These are phyloP conservation scores for Fusarium sterilihyphosum DNA, from an alignment of 2,329 filamentous ascomycete genomes.

Conservation along the genomic window DNA sequence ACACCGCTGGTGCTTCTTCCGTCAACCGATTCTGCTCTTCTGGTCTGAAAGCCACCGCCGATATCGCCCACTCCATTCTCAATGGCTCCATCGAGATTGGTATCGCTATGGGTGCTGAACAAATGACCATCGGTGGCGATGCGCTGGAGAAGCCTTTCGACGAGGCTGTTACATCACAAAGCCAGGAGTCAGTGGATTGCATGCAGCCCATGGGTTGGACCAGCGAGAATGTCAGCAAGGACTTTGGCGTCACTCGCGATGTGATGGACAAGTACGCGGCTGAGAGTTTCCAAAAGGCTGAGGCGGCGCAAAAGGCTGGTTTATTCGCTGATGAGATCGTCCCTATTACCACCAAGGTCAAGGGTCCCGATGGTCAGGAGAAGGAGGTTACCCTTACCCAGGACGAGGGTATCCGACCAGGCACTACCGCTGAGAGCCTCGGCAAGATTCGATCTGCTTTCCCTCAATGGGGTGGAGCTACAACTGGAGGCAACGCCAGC, in stretches of 20 bases:
- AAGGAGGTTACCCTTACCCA: conserved; percentile 81
- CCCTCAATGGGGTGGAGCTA: conserved; percentile 85
- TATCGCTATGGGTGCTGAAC: conserved; percentile 87
- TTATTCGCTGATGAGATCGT: conserved; percentile 95
- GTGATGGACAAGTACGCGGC: conserved; percentile 86
- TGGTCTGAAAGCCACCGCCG: conserved; percentile 92
- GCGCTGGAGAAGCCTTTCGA: conserved; percentile 78
- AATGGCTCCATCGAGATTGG: conserved; percentile 86
- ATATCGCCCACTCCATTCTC: conserved; percentile 89
- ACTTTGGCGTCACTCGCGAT: conserved; percentile 86
- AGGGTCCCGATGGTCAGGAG: conserved; percentile 82
- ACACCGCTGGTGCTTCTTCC: conserved; percentile 82
- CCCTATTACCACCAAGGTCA: conserved; percentile 83
- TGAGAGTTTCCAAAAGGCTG: conserved; percentile 87
- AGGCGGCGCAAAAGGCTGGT: conserved; percentile 88
- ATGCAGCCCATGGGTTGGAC: conserved; percentile 98
- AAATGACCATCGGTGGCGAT: conserved; percentile 82
- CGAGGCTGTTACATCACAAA: conserved; percentile 74
- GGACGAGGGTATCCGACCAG: conserved; percentile 91
- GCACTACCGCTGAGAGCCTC: conserved; percentile 85
- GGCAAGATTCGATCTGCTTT: conserved; percentile 91
- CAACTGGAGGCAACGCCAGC: conserved; percentile 91
- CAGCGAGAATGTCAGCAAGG: conserved; percentile 91
- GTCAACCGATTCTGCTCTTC: conserved; percentile 98
- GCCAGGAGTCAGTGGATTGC: conserved; percentile 84